Base-by-base conservation (phyloP, 2,329 filamentous ascomycete species). In the Cercospora berteroae region DNA sequence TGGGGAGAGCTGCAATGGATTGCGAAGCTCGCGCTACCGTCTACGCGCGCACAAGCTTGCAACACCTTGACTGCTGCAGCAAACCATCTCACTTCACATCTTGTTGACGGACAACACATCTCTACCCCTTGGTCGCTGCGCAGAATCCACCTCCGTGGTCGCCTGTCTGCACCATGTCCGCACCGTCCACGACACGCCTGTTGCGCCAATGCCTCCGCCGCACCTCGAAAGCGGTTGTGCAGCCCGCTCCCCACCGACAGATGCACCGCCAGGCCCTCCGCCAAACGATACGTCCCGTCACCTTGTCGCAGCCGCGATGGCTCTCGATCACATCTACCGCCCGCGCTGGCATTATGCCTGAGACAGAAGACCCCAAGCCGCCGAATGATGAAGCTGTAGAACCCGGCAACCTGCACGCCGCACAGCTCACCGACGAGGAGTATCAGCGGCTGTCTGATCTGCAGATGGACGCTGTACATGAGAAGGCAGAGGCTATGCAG, bases 401-500 rank as follows among this genome's bases (percentile, higher is more conserved):
- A 69, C 75, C 74, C 36, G 76, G 80, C 68, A 75, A 33, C 65
- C 75, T 31, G 75, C 83, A 85, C 67, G 83, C 90, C 0, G 88
- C 89, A 1, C 84, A 90, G 59, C 83, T 97, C 69, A 86, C 87
- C 1, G 87, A 90, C 3, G 82, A 84, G 27, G 83, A 93, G 75
- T 98, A 96, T 78, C 89, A 96, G 76, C 85, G 90, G 65, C 83
- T 91, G 31, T 88, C 93, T 29, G 92, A 97, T 76, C 79, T 84
- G 60, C 96, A 91, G 78, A 84, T 98, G 74, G 84, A 89, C 64
- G 79, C 81, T 29, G 79, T 90, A 36, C 77, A 87, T 50, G 77
- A 79, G 23, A 82, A 84, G 69, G 77, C 96, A 50, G 95, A 99
- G 81, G 85, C 87, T 68, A 79, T 90, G 31, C 88, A 92, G 74